These are phyloP conservation scores for Trichoderma koningii DNA, from an alignment of 2,329 filamentous ascomycete species.

Conservation along the genomic window DNA sequence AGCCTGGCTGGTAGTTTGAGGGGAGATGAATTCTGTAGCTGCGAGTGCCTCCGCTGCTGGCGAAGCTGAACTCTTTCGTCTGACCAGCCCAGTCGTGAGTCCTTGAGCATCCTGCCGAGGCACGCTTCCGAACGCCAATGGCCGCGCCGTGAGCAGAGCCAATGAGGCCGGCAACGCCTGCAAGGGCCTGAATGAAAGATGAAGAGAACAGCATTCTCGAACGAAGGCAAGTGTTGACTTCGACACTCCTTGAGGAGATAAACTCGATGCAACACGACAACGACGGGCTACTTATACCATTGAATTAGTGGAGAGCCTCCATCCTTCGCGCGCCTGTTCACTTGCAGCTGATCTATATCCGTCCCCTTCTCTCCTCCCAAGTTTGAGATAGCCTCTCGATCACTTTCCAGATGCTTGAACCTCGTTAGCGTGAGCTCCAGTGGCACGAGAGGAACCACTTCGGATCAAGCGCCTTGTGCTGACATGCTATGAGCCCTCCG, in stretches of 20 bases:
- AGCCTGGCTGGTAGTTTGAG: constrained; percentile 38
- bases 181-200: not conserved
- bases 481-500: not conserved
- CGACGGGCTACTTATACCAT: not conserved
- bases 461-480: not conserved
- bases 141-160: not conserved
- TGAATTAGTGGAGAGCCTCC: not conserved
- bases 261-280: not conserved
- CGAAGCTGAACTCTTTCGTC: constrained; percentile 31
- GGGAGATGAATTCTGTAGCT: constrained; percentile 33
- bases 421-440: not conserved
- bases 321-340: not conserved
- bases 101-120: constrained; percentile 29
- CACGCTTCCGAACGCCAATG: not conserved
- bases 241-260: not conserved
- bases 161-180: not conserved
- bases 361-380: not conserved
- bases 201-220: not conserved
- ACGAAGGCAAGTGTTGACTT: not conserved
- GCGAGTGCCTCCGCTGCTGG: constrained; percentile 31
- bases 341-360: not conserved
- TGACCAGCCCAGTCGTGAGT: constrained; percentile 32
- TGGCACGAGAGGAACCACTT: not conserved
- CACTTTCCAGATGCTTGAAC: not conserved
- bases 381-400: not conserved